phyloP scores from a whole-genome alignment of 768 basidiomycete genomes.

The Pholiota molesta region DNA sequence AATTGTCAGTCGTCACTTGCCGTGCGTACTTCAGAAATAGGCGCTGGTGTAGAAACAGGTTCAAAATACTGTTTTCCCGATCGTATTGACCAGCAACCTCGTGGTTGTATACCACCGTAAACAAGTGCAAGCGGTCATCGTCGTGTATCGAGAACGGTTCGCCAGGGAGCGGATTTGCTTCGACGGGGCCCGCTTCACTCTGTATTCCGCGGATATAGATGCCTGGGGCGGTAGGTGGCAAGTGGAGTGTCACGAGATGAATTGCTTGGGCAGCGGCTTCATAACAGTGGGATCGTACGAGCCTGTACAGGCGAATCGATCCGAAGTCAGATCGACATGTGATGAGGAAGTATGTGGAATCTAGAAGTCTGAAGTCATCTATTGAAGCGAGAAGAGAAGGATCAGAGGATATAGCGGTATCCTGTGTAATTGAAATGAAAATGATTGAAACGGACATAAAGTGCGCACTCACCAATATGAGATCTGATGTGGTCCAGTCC shows the following conservation, averaged over 20 bases:
- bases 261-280: background rate
- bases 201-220: background rate
- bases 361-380: background rate
- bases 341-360: background rate
- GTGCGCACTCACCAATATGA: background rate
- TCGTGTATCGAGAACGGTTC: background rate
- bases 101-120: background rate
- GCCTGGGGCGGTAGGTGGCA: background rate
- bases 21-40: background rate
- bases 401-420: background rate
- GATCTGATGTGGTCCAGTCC: background rate
- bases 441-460: background rate
- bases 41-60: background rate
- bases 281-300: background rate
- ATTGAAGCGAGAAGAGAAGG: background rate
- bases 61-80: background rate
- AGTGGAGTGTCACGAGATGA: background rate
- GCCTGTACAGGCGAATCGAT: background rate
- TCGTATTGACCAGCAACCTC: background rate
- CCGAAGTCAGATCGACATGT: background rate
- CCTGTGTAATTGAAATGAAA: background rate
- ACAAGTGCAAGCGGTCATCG: background rate
- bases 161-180: background rate
- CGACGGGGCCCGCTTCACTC: background rate
- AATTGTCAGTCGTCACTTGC: background rate